phyloP scores from a whole-genome alignment of 2,329 filamentous ascomycete species.

The Diaporthe helianthi region DNA sequence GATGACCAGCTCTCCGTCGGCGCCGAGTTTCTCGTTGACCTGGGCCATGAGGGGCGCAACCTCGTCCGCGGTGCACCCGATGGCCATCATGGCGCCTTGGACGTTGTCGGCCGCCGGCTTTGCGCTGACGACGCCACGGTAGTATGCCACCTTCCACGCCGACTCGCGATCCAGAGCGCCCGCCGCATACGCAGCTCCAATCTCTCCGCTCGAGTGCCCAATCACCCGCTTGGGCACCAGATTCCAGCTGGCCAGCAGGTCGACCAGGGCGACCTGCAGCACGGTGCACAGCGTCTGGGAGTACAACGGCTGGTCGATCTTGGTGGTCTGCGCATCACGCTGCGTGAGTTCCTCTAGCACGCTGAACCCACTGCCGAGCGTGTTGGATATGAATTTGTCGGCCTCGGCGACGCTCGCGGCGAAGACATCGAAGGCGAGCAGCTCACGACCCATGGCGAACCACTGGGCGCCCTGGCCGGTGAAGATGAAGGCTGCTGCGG shows the following conservation, averaged over 20 bases:
- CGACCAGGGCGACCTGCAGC: conserved; percentile 46
- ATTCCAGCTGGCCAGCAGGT: conserved; percentile 38
- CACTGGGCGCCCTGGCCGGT: conserved; percentile 47
- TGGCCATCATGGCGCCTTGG: conserved; percentile 30
- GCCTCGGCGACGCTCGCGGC: conserved; percentile 27
- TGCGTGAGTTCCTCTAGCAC: conserved; percentile 39
- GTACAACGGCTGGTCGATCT: conserved; percentile 40
- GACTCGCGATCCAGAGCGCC: conserved; percentile 35
- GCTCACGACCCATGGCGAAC: conserved; percentile 40
- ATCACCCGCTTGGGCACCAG: conserved; percentile 36
- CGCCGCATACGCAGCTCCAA: conserved; percentile 39
- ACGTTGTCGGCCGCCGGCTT: conserved; percentile 6
- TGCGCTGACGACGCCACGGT: conserved; percentile 34
- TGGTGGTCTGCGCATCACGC: conserved; percentile 35
- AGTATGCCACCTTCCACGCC: conserved; percentile 38
- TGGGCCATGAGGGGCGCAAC: conserved; percentile 35
- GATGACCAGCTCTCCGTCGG: conserved; percentile 38
- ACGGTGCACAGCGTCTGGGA: conserved; percentile 43
- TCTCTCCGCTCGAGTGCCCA: conserved; percentile 40
- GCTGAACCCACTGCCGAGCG: conserved; percentile 20
- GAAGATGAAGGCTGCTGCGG: conserved; percentile 40
- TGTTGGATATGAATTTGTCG: conserved; percentile 12
- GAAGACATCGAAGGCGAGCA: conserved; percentile 38
- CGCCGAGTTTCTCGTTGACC: conserved; percentile 28
- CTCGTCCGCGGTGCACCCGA: conserved; percentile 30